Percentiles rank a stretch among this genome's conserved stretches.
Evolutionary conservation across 495 filamentous ascomycete genomes (phyloP).

Genomic region (Jackrogersella minutella): DNA sequence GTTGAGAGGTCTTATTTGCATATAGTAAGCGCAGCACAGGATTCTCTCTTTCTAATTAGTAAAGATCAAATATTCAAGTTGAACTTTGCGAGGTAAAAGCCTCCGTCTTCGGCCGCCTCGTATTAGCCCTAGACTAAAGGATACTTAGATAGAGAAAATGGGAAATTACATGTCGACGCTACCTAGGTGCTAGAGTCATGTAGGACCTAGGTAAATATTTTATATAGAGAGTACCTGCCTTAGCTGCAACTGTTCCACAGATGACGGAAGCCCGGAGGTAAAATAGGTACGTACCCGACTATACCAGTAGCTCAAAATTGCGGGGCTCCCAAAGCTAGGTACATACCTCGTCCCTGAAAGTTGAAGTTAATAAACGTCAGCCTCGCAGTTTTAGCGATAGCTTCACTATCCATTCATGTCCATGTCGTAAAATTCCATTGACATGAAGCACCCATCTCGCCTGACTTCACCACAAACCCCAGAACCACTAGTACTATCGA

Average conservation of each 20-base stretch:
- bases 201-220: no score
- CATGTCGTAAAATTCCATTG: neutral
- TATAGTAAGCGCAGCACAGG: slow-evolving; percentile 22
- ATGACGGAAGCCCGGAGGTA: neutral
- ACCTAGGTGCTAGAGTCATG: neutral
- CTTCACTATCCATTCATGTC: slow-evolving; percentile 2
- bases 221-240: slow-evolving; percentile 1
- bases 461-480: neutral
- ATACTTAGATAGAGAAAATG: slow-evolving; percentile 1
- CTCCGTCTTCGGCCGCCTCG: slow-evolving; percentile 34
- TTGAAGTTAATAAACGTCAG: slow-evolving; percentile 40
- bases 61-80: slow-evolving; percentile 8
- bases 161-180: neutral
- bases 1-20: slow-evolving; percentile 17
- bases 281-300: neutral
- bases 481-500: neutral
- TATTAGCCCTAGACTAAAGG: slow-evolving; percentile 11
- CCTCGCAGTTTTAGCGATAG: slow-evolving; percentile 30
- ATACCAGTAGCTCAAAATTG: slow-evolving; percentile 25
- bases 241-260: slow-evolving; percentile 7
- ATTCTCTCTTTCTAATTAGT: no score
- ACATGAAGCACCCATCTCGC: neutral
- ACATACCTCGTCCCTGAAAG: slow-evolving; percentile 5
- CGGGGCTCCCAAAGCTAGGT: slow-evolving; percentile 27
- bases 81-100: neutral